Evolutionary conservation across 176 grass and related monocot species (phyloP).

Genomic region (Canna indica): DNA sequence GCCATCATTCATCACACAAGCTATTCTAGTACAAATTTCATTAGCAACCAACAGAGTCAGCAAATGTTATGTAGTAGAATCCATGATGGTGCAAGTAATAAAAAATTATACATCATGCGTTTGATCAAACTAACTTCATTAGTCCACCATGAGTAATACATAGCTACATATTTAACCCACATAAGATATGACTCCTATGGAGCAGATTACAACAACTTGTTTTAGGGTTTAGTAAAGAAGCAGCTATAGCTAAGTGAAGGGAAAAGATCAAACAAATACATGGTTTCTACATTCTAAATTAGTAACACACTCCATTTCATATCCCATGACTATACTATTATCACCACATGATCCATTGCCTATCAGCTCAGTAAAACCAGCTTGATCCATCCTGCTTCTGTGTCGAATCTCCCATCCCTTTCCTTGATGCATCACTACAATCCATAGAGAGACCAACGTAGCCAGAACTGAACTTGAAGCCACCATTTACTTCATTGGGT

Average conservation of each 20-base stretch:
- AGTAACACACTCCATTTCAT: too few relatives aligned
- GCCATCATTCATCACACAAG: too few relatives aligned
- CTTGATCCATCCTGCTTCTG: slow-evolving; percentile 5
- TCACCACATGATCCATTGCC: background rate
- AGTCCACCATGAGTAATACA: too few relatives aligned
- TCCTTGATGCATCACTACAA: background rate
- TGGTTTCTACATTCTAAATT: background rate
- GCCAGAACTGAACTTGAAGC: background rate
- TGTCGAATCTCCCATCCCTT: background rate
- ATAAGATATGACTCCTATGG: too few relatives aligned
- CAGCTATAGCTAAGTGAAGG: background rate
- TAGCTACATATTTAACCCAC: too few relatives aligned
- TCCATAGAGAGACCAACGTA: background rate
- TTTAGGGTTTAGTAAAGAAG: background rate
- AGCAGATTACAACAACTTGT: too few relatives aligned
- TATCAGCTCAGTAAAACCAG: slow-evolving; percentile 6
- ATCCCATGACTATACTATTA: background rate
- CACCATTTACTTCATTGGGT: background rate
- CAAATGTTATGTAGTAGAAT: too few relatives aligned
- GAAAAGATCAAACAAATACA: background rate
- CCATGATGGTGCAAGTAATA: too few relatives aligned
- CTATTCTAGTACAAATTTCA: too few relatives aligned
- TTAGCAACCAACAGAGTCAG: too few relatives aligned
- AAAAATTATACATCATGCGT: too few relatives aligned
- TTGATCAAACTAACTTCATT: too few relatives aligned